phyloP scores from a whole-genome alignment of 1,139 yeast genomes.

The Candida tetrigidarum region DNA sequence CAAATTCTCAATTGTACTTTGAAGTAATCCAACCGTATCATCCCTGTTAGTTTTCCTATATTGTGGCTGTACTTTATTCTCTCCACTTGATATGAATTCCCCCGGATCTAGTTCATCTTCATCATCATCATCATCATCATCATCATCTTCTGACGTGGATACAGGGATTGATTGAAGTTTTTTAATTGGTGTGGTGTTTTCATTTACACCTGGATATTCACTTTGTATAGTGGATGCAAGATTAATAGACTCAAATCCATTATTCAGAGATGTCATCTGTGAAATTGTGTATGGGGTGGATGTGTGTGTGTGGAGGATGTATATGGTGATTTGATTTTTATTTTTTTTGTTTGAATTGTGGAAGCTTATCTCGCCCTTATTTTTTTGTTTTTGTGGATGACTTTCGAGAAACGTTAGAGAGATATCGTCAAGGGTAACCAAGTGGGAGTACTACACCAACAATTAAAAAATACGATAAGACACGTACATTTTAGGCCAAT shows the following conservation, averaged over 20 bases:
- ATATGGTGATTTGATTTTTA: neutral
- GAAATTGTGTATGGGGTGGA: neutral
- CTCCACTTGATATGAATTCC: conserved; percentile 20
- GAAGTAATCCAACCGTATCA: neutral
- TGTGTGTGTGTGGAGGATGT: neutral
- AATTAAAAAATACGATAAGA: no score
- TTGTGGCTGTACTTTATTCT: neutral
- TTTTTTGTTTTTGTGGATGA: neutral
- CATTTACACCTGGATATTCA: conserved; percentile 1
- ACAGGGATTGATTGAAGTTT: conserved; percentile 14
- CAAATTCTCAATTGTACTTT: conserved; percentile 1
- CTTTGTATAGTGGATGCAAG: conserved; percentile 17
- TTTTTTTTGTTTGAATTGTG: neutral
- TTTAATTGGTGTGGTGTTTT: conserved; percentile 7
- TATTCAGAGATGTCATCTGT: conserved; percentile 8
- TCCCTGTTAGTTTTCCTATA: neutral
- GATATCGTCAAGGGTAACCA: no score
- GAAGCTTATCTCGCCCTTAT: conserved; percentile 1
- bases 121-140: conserved; percentile 18
- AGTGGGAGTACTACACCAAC: no score
- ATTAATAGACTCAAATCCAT: conserved; percentile 19
- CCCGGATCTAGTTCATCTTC: conserved; percentile 27
- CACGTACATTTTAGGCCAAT: no score
- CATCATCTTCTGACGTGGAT: conserved; percentile 15
- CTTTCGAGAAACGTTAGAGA: no score